Conservation (phyloP, 208 protist species). For the Lotmaria passim region DNA sequence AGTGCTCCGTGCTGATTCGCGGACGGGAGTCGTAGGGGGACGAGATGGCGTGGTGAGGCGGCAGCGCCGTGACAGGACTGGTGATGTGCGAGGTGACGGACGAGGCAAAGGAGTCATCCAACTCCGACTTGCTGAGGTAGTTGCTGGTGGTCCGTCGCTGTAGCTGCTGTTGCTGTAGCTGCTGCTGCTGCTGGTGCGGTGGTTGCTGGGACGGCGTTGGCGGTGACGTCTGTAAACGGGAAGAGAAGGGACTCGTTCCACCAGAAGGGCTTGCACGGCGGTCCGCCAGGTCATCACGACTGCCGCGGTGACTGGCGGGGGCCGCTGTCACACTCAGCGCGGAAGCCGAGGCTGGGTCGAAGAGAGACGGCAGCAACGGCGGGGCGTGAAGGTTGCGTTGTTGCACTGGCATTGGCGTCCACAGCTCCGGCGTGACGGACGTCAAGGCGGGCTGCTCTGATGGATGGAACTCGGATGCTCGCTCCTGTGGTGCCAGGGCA, state of each 20-base stretch:
- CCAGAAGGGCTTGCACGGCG: too few species aligned
- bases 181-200: neutral
- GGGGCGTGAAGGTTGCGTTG: neutral
- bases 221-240: too few species aligned
- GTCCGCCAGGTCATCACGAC: neutral
- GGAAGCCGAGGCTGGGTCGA: neutral
- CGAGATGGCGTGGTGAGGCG: neutral
- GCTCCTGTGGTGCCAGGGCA: neutral
- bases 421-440: constrained; percentile 1
- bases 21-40: constrained; percentile 4
- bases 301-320: neutral
- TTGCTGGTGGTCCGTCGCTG: neutral
- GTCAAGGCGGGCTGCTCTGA: neutral
- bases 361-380: neutral
- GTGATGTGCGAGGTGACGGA: constrained; percentile 10
- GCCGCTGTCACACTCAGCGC: constrained; percentile 3
- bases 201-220: too few species aligned
- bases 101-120: constrained; percentile 9
- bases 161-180: neutral
- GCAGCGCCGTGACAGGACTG: neutral
- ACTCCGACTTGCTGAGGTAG: neutral
- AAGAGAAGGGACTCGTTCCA: neutral
- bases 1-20: neutral
- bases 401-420: neutral
- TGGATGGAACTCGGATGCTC: neutral